phyloP scores from a whole-genome alignment of 371 early-diverging fungal genomes.

The Lichtheimia hyalospora region DNA sequence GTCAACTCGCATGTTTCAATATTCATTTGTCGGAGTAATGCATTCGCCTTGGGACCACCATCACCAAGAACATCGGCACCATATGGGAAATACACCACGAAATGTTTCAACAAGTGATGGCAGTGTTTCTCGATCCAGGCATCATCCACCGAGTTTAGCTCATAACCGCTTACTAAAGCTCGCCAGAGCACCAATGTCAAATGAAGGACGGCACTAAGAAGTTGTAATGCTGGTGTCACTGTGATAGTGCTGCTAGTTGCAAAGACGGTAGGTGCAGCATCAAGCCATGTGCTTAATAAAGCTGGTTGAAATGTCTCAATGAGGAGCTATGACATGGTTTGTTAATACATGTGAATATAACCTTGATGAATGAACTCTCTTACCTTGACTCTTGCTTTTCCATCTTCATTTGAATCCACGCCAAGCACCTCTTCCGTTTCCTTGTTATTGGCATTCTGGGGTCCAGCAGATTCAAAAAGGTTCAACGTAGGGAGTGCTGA shows the following conservation, averaged over 20 bases:
- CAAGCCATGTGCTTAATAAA: slow-evolving; percentile 72
- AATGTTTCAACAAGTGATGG: slow-evolving; percentile 61
- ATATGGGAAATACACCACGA: slow-evolving; percentile 73
- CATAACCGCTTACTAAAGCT: slow-evolving; percentile 43
- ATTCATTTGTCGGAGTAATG: slow-evolving; percentile 66
- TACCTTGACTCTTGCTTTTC: slow-evolving; percentile 18
- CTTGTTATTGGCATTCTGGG: not conserved
- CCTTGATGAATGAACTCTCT: not conserved
- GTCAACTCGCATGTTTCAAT: slow-evolving; percentile 69
- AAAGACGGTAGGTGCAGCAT: slow-evolving; percentile 70
- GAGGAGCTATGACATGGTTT: slow-evolving; percentile 23
- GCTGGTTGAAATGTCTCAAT: slow-evolving; percentile 62
- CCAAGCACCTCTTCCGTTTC: not conserved
- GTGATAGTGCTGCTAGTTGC: slow-evolving; percentile 32
- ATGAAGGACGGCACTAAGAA: slow-evolving; percentile 50
- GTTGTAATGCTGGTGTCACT: slow-evolving; percentile 47
- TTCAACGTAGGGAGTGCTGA: slow-evolving; percentile 9
- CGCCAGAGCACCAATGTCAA: slow-evolving; percentile 70
- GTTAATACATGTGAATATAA: not conserved
- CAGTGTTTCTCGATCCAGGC: slow-evolving; percentile 50
- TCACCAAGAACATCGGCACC: slow-evolving; percentile 56
- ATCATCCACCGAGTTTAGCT: slow-evolving; percentile 13
- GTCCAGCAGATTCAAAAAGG: slow-evolving; percentile 38
- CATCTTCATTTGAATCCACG: not conserved
- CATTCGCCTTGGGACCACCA: slow-evolving; percentile 54